A percentile compares a stretch with the other conserved stretches of the same genome.
These are phyloP conservation scores for Kazachstania africana DNA, from an alignment of 805 yeast genomes.

Conservation along the genomic window DNA sequence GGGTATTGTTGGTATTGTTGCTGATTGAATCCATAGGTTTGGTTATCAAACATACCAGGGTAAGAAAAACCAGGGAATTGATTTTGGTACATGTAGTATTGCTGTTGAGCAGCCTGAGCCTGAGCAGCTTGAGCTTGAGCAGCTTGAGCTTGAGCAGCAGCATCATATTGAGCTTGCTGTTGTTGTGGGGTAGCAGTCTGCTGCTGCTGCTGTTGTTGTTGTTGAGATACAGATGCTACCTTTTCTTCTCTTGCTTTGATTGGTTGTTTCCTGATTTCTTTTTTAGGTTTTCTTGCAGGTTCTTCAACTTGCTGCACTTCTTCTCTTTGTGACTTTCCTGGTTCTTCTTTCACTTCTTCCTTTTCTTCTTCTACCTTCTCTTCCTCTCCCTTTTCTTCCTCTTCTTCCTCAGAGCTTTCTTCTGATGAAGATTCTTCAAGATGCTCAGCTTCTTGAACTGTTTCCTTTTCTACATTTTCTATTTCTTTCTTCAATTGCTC, in stretches of 20 bases:
- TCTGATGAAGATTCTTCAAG: conserved; percentile 4
- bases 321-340: conserved; percentile 2
- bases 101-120: conserved; percentile 19
- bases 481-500: conserved; percentile 28
- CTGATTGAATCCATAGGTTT: conserved; percentile 20
- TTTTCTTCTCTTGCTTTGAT: no score
- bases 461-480: conserved; percentile 9
- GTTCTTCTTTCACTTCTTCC: conserved; percentile 4
- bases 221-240: no score
- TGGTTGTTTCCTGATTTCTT: no score
- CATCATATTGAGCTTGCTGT: not conserved
- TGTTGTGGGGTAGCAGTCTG: conserved; percentile 1
- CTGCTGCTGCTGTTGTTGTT: no score
- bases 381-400: conserved; percentile 5
- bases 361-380: conserved; percentile 1
- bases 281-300: no score
- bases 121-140: conserved; percentile 7
- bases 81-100: conserved; percentile 27
- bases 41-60: conserved; percentile 27
- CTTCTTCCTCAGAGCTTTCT: conserved; percentile 2
- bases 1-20: conserved; percentile 26
- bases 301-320: no score
- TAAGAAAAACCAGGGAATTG: conserved; percentile 28
- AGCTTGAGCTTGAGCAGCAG: conserved; percentile 1
- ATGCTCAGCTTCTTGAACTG: conserved; percentile 4